phyloP scores from a whole-genome alignment of 202 grass and related monocot genomes.

The Zizania palustris region DNA sequence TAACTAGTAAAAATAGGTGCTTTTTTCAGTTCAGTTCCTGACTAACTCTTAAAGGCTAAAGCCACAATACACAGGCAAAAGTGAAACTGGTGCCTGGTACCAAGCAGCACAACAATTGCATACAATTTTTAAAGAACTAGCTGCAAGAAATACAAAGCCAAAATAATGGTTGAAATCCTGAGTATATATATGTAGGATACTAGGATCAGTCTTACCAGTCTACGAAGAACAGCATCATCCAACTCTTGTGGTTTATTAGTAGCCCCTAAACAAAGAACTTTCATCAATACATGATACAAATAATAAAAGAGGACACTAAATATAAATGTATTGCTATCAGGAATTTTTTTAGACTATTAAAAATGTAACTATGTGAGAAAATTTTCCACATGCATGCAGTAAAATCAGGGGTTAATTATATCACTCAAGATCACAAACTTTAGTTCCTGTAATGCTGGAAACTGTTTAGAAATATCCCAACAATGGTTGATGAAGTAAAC shows the following conservation, averaged over 20 bases:
- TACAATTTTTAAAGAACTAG: neutral
- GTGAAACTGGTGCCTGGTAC: slow-evolving; percentile 2
- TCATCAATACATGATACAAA: slow-evolving; percentile 38
- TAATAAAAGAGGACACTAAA: neutral
- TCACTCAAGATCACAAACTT: slow-evolving; percentile 2
- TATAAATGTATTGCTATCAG: neutral
- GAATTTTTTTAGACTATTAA: neutral
- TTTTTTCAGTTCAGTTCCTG: neutral
- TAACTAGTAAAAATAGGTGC: neutral
- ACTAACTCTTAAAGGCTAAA: neutral
- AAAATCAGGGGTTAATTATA: slow-evolving; percentile 11
- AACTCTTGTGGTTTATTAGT: slow-evolving; percentile 99
- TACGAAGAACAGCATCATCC: slow-evolving; percentile 97
- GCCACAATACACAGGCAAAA: neutral
- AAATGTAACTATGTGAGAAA: slow-evolving; percentile 1
- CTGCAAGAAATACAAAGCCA: slow-evolving; percentile 16
- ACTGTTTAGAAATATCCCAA: slow-evolving; percentile 17
- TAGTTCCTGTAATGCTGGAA: slow-evolving; percentile 1
- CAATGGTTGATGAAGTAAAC: slow-evolving; percentile 8
- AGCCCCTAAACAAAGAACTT: slow-evolving; percentile 63
- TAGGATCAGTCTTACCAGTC: slow-evolving; percentile 70
- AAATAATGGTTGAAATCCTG: neutral
- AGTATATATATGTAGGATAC: neutral
- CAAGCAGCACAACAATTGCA: slow-evolving; percentile 5
- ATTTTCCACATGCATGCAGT: neutral